These are phyloP conservation scores for Trichosporon coremiiforme DNA, from an alignment of 1,284 basidiomycete species.

Conservation along the genomic window DNA sequence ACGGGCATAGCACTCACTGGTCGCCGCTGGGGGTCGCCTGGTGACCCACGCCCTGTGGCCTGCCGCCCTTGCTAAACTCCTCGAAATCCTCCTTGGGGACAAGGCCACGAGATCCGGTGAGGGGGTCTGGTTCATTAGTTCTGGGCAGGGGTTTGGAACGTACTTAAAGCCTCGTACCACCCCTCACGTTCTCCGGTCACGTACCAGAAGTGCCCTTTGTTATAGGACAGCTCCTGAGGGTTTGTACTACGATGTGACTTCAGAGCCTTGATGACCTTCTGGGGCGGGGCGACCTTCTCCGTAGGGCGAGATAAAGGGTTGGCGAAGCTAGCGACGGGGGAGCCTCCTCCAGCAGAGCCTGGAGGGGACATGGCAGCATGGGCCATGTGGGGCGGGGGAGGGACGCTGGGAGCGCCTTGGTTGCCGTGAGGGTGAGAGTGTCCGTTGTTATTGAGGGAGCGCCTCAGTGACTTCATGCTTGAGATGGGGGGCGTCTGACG, in stretches of 20 bases:
- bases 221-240: slow-evolving; percentile 86
- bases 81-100: slow-evolving; percentile 86
- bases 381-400: slow-evolving; percentile 35
- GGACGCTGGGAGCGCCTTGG: slow-evolving; percentile 64
- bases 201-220: slow-evolving; percentile 97
- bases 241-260: slow-evolving; percentile 69
- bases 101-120: slow-evolving; percentile 85
- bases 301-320: slow-evolving; percentile 66
- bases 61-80: slow-evolving; percentile 73
- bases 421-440: slow-evolving; percentile 40
- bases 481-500: neutral
- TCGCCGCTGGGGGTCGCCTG: neutral
- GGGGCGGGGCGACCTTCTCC: slow-evolving; percentile 75
- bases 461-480: slow-evolving; percentile 79
- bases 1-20: neutral
- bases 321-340: slow-evolving; percentile 55
- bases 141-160: slow-evolving; percentile 32
- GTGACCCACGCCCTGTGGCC: slow-evolving; percentile 21
- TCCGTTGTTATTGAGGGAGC: slow-evolving; percentile 71
- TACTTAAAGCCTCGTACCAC: slow-evolving; percentile 81
- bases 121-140: slow-evolving; percentile 63
- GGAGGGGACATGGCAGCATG: slow-evolving; percentile 47
- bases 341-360: slow-evolving; percentile 55
- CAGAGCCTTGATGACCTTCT: slow-evolving; percentile 92
- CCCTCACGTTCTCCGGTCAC: slow-evolving; percentile 71